Conservation (phyloP, 805 yeast species). For the Monosporozyma yasuniensis region DNA sequence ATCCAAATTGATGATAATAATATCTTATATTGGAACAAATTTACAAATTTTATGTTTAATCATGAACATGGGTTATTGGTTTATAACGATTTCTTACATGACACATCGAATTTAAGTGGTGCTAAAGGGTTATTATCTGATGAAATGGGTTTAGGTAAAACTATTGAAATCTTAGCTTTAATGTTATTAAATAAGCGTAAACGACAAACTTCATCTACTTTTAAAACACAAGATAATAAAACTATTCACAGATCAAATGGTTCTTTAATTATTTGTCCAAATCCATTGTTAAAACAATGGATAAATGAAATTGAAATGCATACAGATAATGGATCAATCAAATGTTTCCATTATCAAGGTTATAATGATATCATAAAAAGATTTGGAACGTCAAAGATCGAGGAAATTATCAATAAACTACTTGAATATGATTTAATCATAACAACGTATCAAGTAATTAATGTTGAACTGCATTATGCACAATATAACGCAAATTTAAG, state of each 20-base stretch:
- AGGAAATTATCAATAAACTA: slow-evolving; percentile 42
- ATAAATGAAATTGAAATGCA: slow-evolving; percentile 52
- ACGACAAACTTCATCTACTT: neutral
- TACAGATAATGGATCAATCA: slow-evolving; percentile 33
- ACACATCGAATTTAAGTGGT: slow-evolving; percentile 5
- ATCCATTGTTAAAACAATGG: slow-evolving; percentile 82
- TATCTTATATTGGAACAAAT: slow-evolving; percentile 25
- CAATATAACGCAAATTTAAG: slow-evolving; percentile 47
- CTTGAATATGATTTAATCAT: slow-evolving; percentile 66
- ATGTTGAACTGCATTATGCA: slow-evolving; percentile 74
- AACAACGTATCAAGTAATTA: slow-evolving; percentile 63
- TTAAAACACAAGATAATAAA: slow-evolving; percentile 14
- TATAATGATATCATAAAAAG: slow-evolving; percentile 30
- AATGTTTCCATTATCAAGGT: slow-evolving; percentile 59
- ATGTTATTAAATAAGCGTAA: slow-evolving; percentile 53
- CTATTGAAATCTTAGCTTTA: slow-evolving; percentile 72
- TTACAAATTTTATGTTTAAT: slow-evolving; percentile 23
- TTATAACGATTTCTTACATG: slow-evolving; percentile 5
- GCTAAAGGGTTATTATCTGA: slow-evolving; percentile 68
- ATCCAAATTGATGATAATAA: slow-evolving; percentile 4
- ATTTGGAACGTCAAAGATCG: slow-evolving; percentile 13
- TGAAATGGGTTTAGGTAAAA: slow-evolving; percentile 97
- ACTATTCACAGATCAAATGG: slow-evolving; percentile 43
- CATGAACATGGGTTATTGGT: slow-evolving; percentile 13
- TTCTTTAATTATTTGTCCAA: slow-evolving; percentile 79